A percentile compares a stretch with the other conserved stretches of the same genome.
Conservation (phyloP, 2,329 filamentous ascomycete genomes). For the Fusarium chaquense region DNA sequence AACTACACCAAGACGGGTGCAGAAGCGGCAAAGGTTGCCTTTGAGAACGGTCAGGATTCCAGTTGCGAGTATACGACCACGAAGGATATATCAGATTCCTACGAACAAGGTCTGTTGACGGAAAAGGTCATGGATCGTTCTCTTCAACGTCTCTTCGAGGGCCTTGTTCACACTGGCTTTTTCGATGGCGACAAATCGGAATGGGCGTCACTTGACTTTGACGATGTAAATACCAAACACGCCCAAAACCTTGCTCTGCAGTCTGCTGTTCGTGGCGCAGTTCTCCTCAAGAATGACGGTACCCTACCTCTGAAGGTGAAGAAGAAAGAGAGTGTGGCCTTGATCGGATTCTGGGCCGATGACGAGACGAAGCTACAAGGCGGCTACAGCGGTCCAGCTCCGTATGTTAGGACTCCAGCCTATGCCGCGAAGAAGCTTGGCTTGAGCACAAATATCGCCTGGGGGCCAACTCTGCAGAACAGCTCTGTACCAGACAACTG, state of each 20-base stretch:
- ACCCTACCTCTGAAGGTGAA: background rate
- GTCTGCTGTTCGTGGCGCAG: constrained; percentile 1
- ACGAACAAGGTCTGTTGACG: constrained; percentile 11
- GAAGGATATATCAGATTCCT: constrained; percentile 5
- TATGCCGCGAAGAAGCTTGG: constrained; percentile 9
- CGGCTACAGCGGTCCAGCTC: background rate
- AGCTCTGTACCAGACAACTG: background rate
- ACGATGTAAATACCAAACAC: background rate
- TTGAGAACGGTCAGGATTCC: constrained; percentile 12
- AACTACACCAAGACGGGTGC: constrained; percentile 20
- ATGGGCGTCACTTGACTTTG: constrained; percentile 4
- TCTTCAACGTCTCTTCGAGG: background rate
- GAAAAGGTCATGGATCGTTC: constrained; percentile 18
- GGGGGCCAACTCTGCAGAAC: constrained; percentile 8
- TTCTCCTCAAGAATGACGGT: background rate
- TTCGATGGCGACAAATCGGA: constrained; percentile 9
- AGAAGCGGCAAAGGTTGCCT: background rate
- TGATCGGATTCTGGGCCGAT: constrained; percentile 10
- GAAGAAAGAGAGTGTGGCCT: background rate
- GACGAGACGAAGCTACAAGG: constrained; percentile 3
- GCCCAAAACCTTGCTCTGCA: background rate
- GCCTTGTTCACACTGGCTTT: constrained; percentile 14
- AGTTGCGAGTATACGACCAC: constrained; percentile 25
- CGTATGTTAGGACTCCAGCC: background rate
- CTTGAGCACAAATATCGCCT: background rate